Conservation (phyloP, 1,139 yeast genomes). For the Sporopachydermia cereana region DNA sequence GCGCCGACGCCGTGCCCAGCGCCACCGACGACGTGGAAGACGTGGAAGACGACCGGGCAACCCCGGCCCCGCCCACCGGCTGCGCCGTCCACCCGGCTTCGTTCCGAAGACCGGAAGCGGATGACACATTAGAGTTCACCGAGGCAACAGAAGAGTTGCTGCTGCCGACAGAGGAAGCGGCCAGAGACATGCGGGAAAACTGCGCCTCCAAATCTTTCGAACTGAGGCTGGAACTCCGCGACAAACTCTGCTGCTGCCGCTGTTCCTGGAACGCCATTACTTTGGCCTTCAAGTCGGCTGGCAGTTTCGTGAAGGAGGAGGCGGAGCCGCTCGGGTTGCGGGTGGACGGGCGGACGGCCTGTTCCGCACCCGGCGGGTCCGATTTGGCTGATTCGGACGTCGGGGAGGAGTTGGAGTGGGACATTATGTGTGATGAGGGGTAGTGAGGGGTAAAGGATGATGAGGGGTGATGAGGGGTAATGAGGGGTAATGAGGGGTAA, state of each 20-base stretch:
- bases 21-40: slow-evolving; percentile 6
- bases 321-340: slow-evolving; percentile 16
- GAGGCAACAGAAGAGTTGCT: slow-evolving; percentile 8
- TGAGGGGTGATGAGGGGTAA: no score
- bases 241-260: slow-evolving; percentile 32
- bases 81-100: slow-evolving; percentile 22
- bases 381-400: not conserved
- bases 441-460: no score
- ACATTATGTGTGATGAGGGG: no score
- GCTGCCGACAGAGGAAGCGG: slow-evolving; percentile 8
- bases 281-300: slow-evolving; percentile 60
- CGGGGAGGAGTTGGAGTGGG: no score
- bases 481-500: no score
- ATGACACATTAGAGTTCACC: not conserved
- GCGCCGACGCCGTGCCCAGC: slow-evolving; percentile 8
- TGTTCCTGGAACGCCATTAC: slow-evolving; percentile 61
- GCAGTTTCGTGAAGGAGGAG: slow-evolving; percentile 22
- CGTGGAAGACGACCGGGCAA: slow-evolving; percentile 7
- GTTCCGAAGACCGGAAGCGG: slow-evolving; percentile 14
- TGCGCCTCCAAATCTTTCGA: slow-evolving; percentile 13
- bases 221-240: slow-evolving; percentile 17
- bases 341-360: slow-evolving; percentile 9
- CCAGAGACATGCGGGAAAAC: slow-evolving; percentile 5
- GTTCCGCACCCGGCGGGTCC: slow-evolving; percentile 5
- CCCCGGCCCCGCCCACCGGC: slow-evolving; percentile 9